These are phyloP conservation scores for Xerocomellus chrysenteron DNA, from an alignment of 768 basidiomycete species.

Conservation along the genomic window DNA sequence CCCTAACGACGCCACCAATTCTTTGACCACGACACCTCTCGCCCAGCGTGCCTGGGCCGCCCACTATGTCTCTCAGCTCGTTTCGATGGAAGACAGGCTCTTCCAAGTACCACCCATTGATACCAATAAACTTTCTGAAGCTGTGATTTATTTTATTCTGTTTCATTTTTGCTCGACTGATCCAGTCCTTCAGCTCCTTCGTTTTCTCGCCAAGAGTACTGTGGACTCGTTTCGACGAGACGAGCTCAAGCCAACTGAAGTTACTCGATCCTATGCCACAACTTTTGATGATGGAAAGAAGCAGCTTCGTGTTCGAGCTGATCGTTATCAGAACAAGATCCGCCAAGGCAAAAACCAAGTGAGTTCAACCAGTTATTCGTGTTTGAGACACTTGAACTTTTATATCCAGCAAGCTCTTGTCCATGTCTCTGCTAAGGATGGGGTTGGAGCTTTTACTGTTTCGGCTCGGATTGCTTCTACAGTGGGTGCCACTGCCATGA, in stretches of 20 bases:
- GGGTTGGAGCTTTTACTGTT: constrained; percentile 24
- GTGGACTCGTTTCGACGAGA: constrained; percentile 26
- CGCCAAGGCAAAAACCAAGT: constrained; percentile 40
- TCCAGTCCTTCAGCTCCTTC: constrained; percentile 18
- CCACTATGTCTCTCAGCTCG: constrained; percentile 29
- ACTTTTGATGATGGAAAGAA: constrained; percentile 11
- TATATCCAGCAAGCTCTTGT: constrained; percentile 18
- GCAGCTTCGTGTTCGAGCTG: constrained; percentile 17
- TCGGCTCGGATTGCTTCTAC: constrained; percentile 18
- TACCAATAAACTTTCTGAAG: constrained; percentile 25
- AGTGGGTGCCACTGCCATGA: constrained; percentile 14
- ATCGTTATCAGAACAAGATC: constrained; percentile 33
- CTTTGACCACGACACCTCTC: constrained; percentile 17
- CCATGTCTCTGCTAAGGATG: constrained; percentile 19
- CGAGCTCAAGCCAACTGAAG: constrained; percentile 25
- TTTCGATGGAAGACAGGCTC: constrained; percentile 21
- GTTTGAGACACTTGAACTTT: neutral
- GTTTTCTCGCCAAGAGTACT: constrained; percentile 28
- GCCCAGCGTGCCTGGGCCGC: constrained; percentile 33
- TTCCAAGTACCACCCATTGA: constrained; percentile 24
- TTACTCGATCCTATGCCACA: constrained; percentile 21
- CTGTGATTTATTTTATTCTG: constrained; percentile 8
- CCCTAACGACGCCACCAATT: neutral
- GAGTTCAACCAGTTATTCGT: constrained; percentile 3
- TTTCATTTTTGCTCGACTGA: neutral